These are phyloP conservation scores for Pleodorina starrii DNA, from an alignment of 139 green algal genomes.

Conservation along the genomic window DNA sequence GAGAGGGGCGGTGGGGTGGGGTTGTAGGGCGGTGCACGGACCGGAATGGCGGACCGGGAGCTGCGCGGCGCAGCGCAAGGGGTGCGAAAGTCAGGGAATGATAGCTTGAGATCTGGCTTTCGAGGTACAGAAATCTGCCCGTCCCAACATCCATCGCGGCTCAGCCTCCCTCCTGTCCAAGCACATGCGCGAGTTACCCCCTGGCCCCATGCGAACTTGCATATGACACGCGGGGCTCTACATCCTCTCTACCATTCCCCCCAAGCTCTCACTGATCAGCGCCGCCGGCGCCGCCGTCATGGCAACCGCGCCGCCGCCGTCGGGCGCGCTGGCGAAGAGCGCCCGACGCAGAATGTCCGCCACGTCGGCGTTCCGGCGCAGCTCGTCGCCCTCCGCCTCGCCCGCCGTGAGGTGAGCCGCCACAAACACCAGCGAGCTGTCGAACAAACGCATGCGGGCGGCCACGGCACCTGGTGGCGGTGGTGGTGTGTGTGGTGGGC, in stretches of 20 bases:
- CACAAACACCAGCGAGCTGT: constrained; percentile 77
- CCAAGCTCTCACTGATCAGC: constrained; percentile 43
- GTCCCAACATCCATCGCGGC: no score
- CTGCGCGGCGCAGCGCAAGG: no score
- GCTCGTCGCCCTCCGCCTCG: constrained; percentile 78
- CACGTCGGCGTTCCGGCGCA: constrained; percentile 80
- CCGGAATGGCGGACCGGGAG: background rate
- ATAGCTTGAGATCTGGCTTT: no score
- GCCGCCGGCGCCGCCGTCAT: constrained; percentile 41
- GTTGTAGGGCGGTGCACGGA: background rate
- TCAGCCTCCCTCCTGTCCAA: no score
- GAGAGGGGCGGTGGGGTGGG: background rate
- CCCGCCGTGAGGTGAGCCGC: constrained; percentile 79
- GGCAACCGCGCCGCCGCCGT: constrained; percentile 10
- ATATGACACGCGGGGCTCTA: no score
- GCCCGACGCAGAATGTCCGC: constrained; percentile 75
- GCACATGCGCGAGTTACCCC: no score
- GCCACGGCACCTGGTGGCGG: constrained; percentile 78
- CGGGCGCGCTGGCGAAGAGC: constrained; percentile 56
- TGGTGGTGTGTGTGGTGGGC: background rate
- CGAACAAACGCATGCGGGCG: constrained; percentile 77
- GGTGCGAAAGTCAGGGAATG: no score
- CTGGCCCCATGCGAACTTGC: no score
- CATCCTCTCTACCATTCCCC: no score
- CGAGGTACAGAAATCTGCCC: no score